phyloP scores from a whole-genome alignment of 1,284 basidiomycete species.

The Xerocomus nothofagi region DNA sequence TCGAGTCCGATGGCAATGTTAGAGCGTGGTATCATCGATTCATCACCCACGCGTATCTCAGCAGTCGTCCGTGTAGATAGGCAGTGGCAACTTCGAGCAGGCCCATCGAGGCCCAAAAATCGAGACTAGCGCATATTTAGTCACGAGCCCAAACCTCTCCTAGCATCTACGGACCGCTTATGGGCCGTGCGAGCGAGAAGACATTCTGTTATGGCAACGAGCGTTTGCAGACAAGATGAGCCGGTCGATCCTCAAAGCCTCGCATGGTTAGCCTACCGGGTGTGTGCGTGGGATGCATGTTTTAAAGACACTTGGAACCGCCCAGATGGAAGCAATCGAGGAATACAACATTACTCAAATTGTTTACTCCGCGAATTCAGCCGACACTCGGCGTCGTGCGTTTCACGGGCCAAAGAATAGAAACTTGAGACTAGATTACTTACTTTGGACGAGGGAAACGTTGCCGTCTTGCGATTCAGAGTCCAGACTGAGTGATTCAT shows the following conservation, averaged over 20 bases:
- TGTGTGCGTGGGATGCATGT: neutral
- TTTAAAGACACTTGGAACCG: conserved; percentile 6
- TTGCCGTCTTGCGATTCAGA: neutral
- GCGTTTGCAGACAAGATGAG: neutral
- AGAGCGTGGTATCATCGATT: neutral
- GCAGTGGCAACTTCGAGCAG: neutral
- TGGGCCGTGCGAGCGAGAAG: conserved; percentile 1
- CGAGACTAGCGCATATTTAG: conserved; percentile 1
- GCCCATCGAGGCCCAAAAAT: no score
- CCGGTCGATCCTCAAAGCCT: neutral
- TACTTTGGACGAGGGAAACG: neutral
- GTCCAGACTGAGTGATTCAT: neutral
- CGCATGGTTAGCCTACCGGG: neutral
- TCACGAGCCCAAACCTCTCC: neutral
- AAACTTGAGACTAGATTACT: neutral
- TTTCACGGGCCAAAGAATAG: neutral
- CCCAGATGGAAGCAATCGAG: conserved; percentile 12
- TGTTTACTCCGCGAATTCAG: conserved; percentile 26
- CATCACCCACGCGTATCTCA: neutral
- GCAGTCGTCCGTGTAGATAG: neutral
- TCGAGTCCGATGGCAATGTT: neutral
- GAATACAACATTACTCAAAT: conserved; percentile 15
- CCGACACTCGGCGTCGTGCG: conserved; percentile 1
- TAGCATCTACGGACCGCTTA: neutral
- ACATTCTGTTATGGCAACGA: neutral